Percentiles rank a stretch among this genome's conserved stretches.
Evolutionary conservation across 75 land plant species (phyloP).

Genomic region (Cryptomeria japonica): DNA sequence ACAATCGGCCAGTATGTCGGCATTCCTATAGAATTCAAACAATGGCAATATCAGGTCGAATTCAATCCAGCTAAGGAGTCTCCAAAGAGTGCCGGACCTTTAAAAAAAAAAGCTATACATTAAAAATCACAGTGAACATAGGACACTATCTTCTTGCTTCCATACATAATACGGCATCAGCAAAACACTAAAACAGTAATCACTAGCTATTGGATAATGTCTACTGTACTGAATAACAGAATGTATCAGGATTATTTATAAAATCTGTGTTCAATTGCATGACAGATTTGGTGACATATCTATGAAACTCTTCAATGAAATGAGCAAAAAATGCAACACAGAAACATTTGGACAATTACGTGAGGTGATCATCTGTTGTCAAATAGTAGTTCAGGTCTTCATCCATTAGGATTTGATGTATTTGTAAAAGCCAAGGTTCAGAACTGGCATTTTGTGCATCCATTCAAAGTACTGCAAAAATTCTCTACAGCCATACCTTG

Average conservation of each 20-base stretch:
- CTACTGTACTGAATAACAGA: background rate
- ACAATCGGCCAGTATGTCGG: slow-evolving; percentile 35
- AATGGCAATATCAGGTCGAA: background rate
- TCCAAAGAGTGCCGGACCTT: too few species aligned
- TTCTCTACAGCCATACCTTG: background rate
- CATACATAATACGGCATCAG: background rate
- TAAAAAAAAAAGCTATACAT: background rate
- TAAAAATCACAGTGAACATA: background rate
- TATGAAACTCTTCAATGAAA: background rate
- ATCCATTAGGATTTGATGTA: background rate
- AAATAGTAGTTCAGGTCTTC: background rate
- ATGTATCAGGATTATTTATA: background rate
- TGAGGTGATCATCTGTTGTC: background rate
- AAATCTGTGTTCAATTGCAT: background rate
- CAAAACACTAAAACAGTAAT: background rate
- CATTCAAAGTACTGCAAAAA: background rate
- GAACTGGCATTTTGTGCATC: background rate
- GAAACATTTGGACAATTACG: background rate
- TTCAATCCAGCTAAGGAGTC: background rate
- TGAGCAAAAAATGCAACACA: background rate
- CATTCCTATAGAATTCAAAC: slow-evolving; percentile 15
- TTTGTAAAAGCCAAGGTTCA: too few species aligned
- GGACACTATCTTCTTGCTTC: background rate
- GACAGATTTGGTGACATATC: background rate
- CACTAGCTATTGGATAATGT: background rate